phyloP scores from a whole-genome alignment of 1,284 basidiomycete species.

The Marasmius oreades region DNA sequence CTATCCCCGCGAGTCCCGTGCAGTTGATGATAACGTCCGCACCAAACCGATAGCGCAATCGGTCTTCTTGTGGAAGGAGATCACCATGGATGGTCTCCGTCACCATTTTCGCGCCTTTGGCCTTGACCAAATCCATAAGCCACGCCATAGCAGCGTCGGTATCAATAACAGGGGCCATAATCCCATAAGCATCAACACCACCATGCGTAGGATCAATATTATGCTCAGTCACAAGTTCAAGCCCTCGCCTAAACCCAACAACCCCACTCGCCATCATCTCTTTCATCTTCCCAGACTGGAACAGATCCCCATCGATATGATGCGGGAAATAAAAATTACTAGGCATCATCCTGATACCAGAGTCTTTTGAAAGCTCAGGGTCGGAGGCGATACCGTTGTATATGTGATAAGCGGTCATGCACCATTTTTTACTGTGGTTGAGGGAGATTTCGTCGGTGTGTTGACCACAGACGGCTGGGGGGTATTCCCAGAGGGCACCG shows the following conservation, averaged over 20 bases:
- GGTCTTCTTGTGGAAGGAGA: constrained; percentile 25
- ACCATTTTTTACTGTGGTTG: constrained; percentile 27
- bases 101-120: constrained; percentile 29
- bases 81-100: constrained; percentile 27
- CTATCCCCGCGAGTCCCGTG: constrained; percentile 28
- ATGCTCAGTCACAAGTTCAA: constrained; percentile 19
- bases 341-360: constrained; percentile 21
- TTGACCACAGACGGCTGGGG: constrained; percentile 32
- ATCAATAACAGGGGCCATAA: constrained; percentile 32
- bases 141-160: constrained; percentile 33
- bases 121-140: constrained; percentile 25
- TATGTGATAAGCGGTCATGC: constrained; percentile 30
- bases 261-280: constrained; percentile 18
- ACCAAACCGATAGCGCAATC: constrained; percentile 24
- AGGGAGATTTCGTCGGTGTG: constrained; percentile 30
- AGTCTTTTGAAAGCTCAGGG: constrained; percentile 9
- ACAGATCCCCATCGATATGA: constrained; percentile 23
- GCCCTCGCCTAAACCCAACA: constrained; percentile 28
- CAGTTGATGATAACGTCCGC: constrained; percentile 33
- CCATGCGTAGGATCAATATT: constrained; percentile 26
- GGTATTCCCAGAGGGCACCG: constrained; percentile 32
- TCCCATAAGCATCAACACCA: constrained; percentile 33
- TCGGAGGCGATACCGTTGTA: constrained; percentile 16
- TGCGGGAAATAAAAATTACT: constrained; percentile 32
- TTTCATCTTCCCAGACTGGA: constrained; percentile 31